phyloP scores from a whole-genome alignment of 371 early-diverging fungal genomes.

The Mortierella sp. region DNA sequence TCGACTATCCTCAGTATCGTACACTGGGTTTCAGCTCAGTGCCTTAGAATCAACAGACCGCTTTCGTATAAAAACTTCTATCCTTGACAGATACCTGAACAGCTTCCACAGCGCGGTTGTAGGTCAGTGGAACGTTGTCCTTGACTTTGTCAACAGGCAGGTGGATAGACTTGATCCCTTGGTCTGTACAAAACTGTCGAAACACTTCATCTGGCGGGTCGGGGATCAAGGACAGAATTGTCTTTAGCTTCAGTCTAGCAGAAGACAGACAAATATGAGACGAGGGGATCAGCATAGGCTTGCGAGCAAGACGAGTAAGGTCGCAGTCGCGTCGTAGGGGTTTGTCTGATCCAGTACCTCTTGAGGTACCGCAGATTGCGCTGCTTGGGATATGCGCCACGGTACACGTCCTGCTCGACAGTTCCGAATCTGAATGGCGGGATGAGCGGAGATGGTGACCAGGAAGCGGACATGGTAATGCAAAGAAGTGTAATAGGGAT shows the following conservation, averaged over 20 bases:
- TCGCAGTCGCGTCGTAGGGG: too few species aligned
- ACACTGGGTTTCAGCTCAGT: too few species aligned
- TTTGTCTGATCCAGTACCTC: too few species aligned
- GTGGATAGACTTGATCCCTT: conserved; percentile 77
- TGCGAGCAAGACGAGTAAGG: too few species aligned
- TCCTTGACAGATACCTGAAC: conserved; percentile 73
- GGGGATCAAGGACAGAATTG: conserved; percentile 90
- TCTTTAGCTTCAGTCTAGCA: conserved; percentile 75
- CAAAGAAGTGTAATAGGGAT: neutral
- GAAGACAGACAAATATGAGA: neutral
- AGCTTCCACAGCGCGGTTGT: conserved; percentile 79
- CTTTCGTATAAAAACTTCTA: too few species aligned
- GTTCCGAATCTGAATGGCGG: conserved; percentile 89
- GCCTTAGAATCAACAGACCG: too few species aligned
- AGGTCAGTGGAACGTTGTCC: conserved; percentile 88
- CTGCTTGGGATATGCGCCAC: conserved; percentile 89
- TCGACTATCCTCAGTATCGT: neutral
- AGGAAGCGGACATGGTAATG: conserved; percentile 21
- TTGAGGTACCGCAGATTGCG: conserved; percentile 88
- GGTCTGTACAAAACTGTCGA: conserved; percentile 70
- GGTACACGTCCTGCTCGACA: conserved; percentile 83
- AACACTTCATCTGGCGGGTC: conserved; percentile 73
- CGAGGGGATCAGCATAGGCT: neutral
- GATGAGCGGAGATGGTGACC: conserved; percentile 68
- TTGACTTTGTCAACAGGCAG: conserved; percentile 87